These are phyloP conservation scores for Rhynchosporium graminicola DNA, from an alignment of 2,329 filamentous ascomycete species.

Conservation along the genomic window DNA sequence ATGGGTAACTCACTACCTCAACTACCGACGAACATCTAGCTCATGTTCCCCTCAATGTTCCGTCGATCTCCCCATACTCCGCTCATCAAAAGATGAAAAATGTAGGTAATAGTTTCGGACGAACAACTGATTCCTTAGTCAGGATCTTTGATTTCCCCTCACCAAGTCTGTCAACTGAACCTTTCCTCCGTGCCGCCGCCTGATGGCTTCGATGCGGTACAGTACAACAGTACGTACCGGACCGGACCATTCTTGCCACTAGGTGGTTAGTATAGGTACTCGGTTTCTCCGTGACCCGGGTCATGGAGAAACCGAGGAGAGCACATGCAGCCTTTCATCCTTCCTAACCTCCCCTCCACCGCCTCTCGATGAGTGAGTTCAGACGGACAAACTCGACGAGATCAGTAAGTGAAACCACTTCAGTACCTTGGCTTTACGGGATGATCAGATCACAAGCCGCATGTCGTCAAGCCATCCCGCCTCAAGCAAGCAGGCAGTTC, in stretches of 20 bases:
- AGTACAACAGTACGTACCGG: conserved; percentile 5
- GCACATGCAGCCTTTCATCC: neutral
- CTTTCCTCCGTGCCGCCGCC: conserved; percentile 8
- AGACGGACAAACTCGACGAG: conserved; percentile 5
- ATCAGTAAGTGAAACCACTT: neutral
- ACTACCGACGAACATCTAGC: neutral
- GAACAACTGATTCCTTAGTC: conserved; percentile 6
- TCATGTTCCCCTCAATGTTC: neutral
- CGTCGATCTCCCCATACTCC: neutral
- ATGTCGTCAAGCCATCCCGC: conserved; percentile 10
- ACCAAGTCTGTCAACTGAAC: neutral
- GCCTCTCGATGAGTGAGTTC: conserved; percentile 13
- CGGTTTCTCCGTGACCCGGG: no score
- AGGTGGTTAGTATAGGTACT: no score
- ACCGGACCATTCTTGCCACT: no score
- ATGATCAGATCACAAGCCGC: conserved; percentile 23
- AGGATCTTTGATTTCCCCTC: neutral
- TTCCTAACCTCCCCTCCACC: neutral
- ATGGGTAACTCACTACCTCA: neutral
- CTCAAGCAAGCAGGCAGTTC: conserved; percentile 18
- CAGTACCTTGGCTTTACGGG: neutral
- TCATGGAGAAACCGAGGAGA: no score
- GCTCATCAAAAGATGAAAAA: neutral
- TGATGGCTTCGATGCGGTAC: neutral
- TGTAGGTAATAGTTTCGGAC: conserved; percentile 10